Evolutionary conservation across 2,329 filamentous ascomycete species (phyloP).

Genomic region (Fusarium buharicum): DNA sequence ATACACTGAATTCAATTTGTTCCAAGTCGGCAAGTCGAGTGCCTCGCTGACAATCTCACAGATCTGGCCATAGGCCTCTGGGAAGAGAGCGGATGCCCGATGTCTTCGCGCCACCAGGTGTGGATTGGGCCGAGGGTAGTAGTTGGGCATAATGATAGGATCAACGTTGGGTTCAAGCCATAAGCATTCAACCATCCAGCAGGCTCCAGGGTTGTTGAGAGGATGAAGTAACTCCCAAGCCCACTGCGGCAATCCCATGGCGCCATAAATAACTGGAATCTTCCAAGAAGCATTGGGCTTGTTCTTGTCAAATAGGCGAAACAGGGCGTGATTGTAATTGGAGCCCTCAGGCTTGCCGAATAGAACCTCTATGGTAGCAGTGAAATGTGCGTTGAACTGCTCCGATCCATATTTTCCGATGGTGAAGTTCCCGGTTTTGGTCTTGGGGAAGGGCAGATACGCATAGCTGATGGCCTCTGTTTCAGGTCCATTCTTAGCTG

Average conservation of each 20-base stretch:
- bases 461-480: constrained; percentile 22
- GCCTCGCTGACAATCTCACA: constrained; percentile 10
- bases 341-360: constrained; percentile 19
- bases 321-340: constrained; percentile 30
- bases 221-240: constrained; percentile 38
- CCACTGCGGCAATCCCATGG: constrained; percentile 19
- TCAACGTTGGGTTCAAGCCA: background rate
- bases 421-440: constrained; percentile 4
- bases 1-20: constrained; percentile 16
- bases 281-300: background rate
- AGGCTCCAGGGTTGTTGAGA: constrained; percentile 11
- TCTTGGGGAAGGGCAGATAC: constrained; percentile 40
- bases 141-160: constrained; percentile 36
- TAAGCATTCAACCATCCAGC: constrained; percentile 27
- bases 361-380: constrained; percentile 43
- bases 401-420: constrained; percentile 39
- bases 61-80: background rate
- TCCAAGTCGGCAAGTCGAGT: constrained; percentile 3
- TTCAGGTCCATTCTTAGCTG: constrained; percentile 1
- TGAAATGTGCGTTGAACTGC: constrained; percentile 43
- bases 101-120: constrained; percentile 2
- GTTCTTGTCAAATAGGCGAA: constrained; percentile 28
- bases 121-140: constrained; percentile 27
- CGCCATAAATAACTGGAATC: constrained; percentile 27
- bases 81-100: background rate